phyloP scores from a whole-genome alignment of 2,329 filamentous ascomycete genomes.

The Penicillium freii region DNA sequence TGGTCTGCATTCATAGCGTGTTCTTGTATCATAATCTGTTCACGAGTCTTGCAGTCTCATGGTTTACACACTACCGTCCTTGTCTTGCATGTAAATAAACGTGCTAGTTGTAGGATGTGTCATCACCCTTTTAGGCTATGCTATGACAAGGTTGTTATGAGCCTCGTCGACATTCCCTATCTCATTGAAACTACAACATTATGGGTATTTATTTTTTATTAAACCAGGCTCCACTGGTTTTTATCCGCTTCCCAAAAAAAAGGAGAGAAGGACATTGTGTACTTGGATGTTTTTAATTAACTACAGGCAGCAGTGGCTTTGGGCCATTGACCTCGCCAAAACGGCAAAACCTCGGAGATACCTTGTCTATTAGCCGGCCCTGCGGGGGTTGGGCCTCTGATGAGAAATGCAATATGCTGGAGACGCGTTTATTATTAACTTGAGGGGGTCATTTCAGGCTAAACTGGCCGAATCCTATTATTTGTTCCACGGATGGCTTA shows the following conservation, averaged over 20 bases:
- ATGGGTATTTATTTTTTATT: background rate
- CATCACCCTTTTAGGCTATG: background rate
- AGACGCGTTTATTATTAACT: too few relatives aligned
- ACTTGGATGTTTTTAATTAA: background rate
- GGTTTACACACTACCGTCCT: background rate
- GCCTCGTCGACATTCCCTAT: background rate
- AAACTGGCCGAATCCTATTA: background rate
- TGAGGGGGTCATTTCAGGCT: slow-evolving; percentile 5
- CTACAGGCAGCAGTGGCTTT: too few relatives aligned
- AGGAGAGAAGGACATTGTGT: background rate
- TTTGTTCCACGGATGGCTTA: slow-evolving; percentile 1
- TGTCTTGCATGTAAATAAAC: background rate
- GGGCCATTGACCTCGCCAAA: background rate
- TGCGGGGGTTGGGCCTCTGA: background rate
- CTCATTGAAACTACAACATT: background rate
- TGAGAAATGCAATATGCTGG: background rate
- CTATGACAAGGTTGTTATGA: background rate
- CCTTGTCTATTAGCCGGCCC: background rate
- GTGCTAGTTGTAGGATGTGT: background rate
- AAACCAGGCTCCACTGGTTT: background rate
- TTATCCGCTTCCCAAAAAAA: background rate
- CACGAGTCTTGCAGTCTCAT: background rate
- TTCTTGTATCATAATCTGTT: slow-evolving; percentile 4
- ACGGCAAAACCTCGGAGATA: too few relatives aligned
- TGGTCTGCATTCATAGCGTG: slow-evolving; percentile 9